These are phyloP conservation scores for Prinsepia uniflora DNA, from an alignment of 306 rosid genomes.

Conservation along the genomic window DNA sequence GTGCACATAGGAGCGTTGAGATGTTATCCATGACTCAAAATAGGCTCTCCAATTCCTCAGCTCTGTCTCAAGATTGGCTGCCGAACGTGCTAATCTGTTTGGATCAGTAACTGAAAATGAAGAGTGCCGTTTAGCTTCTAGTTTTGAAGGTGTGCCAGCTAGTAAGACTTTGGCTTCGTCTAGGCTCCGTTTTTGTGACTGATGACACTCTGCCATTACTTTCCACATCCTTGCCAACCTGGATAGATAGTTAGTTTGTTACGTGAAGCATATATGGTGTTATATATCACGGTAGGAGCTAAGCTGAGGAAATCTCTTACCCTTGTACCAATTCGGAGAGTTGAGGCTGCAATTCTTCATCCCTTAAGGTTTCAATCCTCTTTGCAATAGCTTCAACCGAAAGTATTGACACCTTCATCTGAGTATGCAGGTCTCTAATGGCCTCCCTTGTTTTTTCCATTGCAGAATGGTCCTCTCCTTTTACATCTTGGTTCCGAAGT, in stretches of 20 bases:
- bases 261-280: background rate
- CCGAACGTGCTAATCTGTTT: conserved; percentile 53
- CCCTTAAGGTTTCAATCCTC: conserved; percentile 82
- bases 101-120: conserved; percentile 46
- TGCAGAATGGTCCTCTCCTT: conserved; percentile 64
- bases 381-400: conserved; percentile 74
- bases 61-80: conserved; percentile 67
- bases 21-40: conserved; percentile 74
- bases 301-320: conserved; percentile 30
- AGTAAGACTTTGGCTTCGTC: conserved; percentile 80
- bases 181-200: conserved; percentile 60
- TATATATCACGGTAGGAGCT: too few species aligned
- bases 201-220: conserved; percentile 88
- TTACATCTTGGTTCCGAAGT: conserved; percentile 63
- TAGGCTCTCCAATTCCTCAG: conserved; percentile 78
- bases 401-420: conserved; percentile 87
- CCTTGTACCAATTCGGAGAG: conserved; percentile 69
- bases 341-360: conserved; percentile 90
- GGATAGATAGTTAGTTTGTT: conserved; percentile 5
- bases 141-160: conserved; percentile 57
- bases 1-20: conserved; percentile 79
- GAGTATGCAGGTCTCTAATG: conserved; percentile 76
- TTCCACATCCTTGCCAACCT: conserved; percentile 95
- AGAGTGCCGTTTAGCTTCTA: conserved; percentile 41
- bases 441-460: conserved; percentile 67